phyloP scores from a whole-genome alignment of 345 rosid species.

The Clarkia xantiana region DNA sequence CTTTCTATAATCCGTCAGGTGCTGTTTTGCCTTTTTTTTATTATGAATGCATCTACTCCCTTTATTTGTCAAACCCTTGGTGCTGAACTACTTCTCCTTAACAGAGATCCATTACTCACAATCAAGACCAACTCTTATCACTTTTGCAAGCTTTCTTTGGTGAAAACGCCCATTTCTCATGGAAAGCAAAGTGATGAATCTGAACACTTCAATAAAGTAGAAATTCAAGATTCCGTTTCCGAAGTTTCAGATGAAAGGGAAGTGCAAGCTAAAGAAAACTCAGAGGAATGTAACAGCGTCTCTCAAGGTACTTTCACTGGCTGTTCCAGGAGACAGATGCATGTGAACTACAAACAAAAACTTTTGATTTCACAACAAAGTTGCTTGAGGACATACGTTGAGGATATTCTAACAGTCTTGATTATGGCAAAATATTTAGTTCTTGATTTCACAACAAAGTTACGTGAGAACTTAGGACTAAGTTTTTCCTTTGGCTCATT shows the following conservation, averaged over 20 bases:
- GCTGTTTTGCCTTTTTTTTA: neutral
- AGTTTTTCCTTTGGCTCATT: neutral
- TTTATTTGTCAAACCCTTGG: neutral
- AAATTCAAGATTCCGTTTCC: slow-evolving; percentile 10
- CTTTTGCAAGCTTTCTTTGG: slow-evolving; percentile 89
- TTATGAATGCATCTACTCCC: neutral
- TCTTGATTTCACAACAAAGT: too few species aligned
- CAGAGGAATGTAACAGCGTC: slow-evolving; percentile 13
- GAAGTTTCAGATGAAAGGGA: slow-evolving; percentile 15
- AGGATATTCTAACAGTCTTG: too few species aligned
- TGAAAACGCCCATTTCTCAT: slow-evolving; percentile 33
- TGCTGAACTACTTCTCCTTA: slow-evolving; percentile 1
- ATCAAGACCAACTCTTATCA: slow-evolving; percentile 60
- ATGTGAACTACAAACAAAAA: neutral
- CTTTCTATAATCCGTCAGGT: neutral
- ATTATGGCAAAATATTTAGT: too few species aligned
- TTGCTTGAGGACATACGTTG: too few species aligned
- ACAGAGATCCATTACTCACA: slow-evolving; percentile 42
- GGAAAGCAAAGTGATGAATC: slow-evolving; percentile 14
- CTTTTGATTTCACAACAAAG: too few species aligned
- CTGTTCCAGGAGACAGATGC: neutral
- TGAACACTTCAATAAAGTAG: slow-evolving; percentile 12
- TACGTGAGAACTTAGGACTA: too few species aligned
- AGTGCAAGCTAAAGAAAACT: slow-evolving; percentile 1
- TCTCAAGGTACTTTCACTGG: slow-evolving; percentile 24